These are phyloP conservation scores for Dactylellina cionopaga DNA, from an alignment of 2,329 filamentous ascomycete genomes.

Conservation along the genomic window DNA sequence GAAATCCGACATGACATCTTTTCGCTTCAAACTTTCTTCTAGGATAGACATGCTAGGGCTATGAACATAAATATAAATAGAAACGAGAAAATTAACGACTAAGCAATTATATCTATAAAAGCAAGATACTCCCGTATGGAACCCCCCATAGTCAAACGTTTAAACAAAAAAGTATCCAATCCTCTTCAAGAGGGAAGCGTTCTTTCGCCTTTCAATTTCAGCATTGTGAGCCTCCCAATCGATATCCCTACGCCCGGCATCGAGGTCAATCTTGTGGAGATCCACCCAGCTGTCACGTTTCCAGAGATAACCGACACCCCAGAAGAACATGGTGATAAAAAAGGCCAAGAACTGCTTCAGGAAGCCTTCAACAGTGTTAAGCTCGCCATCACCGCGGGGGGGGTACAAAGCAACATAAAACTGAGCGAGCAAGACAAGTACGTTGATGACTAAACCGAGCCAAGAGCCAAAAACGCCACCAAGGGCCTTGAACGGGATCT, in stretches of 20 bases:
- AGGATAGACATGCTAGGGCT: too few relatives aligned
- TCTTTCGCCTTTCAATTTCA: constrained; percentile 33
- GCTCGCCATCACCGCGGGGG: constrained; percentile 28
- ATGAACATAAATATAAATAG: too few relatives aligned
- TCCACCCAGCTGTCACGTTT: constrained; percentile 72
- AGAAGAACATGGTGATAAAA: constrained; percentile 68
- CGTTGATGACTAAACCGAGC: constrained; percentile 69
- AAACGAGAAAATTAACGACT: too few relatives aligned
- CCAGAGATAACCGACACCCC: constrained; percentile 70
- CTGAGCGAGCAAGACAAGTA: constrained; percentile 67
- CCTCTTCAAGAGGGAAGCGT: constrained; percentile 34
- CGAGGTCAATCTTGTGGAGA: constrained; percentile 72
- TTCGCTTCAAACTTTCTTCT: too few relatives aligned
- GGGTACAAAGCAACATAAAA: constrained; percentile 59
- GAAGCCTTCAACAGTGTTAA: constrained; percentile 63
- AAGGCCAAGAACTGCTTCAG: constrained; percentile 68
- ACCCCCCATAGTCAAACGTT: neutral
- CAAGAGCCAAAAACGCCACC: constrained; percentile 72
- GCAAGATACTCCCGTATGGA: too few relatives aligned
- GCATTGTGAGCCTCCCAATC: constrained; percentile 73
- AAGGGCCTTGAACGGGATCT: constrained; percentile 72
- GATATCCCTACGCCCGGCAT: constrained; percentile 70
- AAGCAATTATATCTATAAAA: too few relatives aligned
- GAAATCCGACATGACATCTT: too few relatives aligned
- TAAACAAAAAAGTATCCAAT: constrained; percentile 33